Evolutionary conservation across 225 moss, liverwort and hornwort species (phyloP), one percentile per base, ranked within the genome.

Genomic region (Ulota crispa): DNA sequence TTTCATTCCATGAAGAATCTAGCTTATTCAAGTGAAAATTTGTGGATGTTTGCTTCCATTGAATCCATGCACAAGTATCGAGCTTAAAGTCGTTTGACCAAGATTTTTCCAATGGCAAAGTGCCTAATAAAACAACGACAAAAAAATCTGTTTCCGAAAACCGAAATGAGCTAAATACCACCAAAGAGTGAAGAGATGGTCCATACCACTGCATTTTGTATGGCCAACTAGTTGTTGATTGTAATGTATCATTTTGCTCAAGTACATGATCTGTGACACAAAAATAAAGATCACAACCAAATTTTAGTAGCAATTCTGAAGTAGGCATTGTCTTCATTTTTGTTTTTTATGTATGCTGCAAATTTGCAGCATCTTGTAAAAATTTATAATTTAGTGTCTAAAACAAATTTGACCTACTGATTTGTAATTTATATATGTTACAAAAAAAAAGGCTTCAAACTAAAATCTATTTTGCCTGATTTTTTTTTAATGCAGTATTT

Each of bases 121-220:
- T 78, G 36, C 86, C 83, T 26, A 87, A 59, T 24, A 92, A 82
- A 57, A 83, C 76, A 4, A 93, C 70, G 3, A 91, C 47, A 28
- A 80, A 81, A 27, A 92, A 92, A 2, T 73, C 24, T 1, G 32
- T 69, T 1, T 86, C 18, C 8, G 89, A 91, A 36, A 88, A 86
- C 52, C 93, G 68, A 69, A 91, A 88, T 0, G 93, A 85, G 60
- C 86, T 95, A 42, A 92, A 93, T 1, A 95, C 77, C 5, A 95
- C 79, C 0, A 95, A 50, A 5, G 89, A 85, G 20, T 89, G 84
- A 30, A 95, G 64, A 2, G 87, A 87, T 79, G 81, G 75, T 6
- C 91, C 88, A 41, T 90, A 92, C 53, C 85, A 86, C 5, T 86
- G 90, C 59, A 88, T 70, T 68, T 93, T 92, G 16, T 88, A 86